Evolutionary conservation across 371 early-diverging fungal species (phyloP).

Genomic region (Mortierella sp.): DNA sequence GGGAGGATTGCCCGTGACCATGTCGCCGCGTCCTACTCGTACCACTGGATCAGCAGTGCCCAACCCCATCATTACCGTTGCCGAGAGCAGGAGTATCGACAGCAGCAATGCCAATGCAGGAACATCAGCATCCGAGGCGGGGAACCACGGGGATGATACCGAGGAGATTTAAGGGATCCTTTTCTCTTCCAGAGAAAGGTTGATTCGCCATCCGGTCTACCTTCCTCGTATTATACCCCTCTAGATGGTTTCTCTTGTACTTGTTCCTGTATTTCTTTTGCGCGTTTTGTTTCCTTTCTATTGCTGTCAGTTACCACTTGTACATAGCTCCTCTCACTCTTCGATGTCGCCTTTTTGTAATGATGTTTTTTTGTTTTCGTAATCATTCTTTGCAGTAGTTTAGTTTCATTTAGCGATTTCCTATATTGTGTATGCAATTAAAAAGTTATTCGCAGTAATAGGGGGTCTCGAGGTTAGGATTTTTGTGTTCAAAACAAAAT

Average conservation of each 20-base stretch:
- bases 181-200: neutral
- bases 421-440: too few relatives aligned
- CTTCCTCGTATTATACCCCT: neutral
- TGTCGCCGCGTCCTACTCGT: slow-evolving; percentile 36
- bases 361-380: too few relatives aligned
- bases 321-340: neutral
- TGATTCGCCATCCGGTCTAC: neutral
- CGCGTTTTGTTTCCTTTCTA: neutral
- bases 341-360: too few relatives aligned
- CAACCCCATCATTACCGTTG: neutral
- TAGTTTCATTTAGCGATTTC: too few relatives aligned
- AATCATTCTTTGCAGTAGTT: too few relatives aligned
- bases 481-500: too few relatives aligned
- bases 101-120: neutral
- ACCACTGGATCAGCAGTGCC: slow-evolving; percentile 8
- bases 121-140: neutral
- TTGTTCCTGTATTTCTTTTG: neutral
- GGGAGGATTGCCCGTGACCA: slow-evolving; percentile 43
- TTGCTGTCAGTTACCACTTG: neutral
- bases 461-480: too few relatives aligned
- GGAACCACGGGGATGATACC: neutral
- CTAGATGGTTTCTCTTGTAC: neutral
- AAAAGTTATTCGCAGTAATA: too few relatives aligned
- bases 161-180: neutral
- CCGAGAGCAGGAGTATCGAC: neutral